These are phyloP conservation scores for Pleurotus eryngii DNA, from an alignment of 768 basidiomycete genomes.

Conservation along the genomic window DNA sequence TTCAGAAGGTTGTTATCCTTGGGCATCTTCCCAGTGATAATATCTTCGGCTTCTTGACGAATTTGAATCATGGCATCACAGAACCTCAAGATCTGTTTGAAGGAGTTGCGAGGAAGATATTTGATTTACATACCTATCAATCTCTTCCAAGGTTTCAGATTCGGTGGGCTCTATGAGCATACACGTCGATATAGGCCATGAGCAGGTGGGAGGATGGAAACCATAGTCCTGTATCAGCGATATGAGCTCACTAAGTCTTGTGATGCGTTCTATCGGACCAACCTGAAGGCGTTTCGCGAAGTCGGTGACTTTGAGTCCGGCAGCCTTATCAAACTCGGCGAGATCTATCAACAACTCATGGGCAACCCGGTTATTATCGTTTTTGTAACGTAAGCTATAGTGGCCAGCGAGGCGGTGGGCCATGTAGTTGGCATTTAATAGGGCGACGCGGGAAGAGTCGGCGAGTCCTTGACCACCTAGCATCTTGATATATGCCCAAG, in stretches of 20 bases:
- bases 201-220: slow-evolving; percentile 96
- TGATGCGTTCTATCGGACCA: slow-evolving; percentile 8
- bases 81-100: slow-evolving; percentile 52
- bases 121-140: slow-evolving; percentile 60
- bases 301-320: slow-evolving; percentile 90
- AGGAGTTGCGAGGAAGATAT: background rate
- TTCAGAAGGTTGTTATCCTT: slow-evolving; percentile 89
- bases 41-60: slow-evolving; percentile 84
- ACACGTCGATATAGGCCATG: slow-evolving; percentile 96
- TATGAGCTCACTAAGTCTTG: background rate
- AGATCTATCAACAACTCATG: slow-evolving; percentile 96
- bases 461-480: slow-evolving; percentile 90
- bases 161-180: slow-evolving; percentile 99
- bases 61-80: slow-evolving; percentile 99
- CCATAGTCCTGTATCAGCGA: slow-evolving; percentile 65
- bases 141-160: slow-evolving; percentile 89
- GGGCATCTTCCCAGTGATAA: slow-evolving; percentile 83
- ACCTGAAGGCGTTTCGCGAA: slow-evolving; percentile 96
- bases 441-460: slow-evolving; percentile 80
- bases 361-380: slow-evolving; percentile 87
- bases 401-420: slow-evolving; percentile 80
- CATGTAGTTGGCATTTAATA: slow-evolving; percentile 98
- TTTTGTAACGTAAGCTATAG: slow-evolving; percentile 88
- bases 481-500: slow-evolving; percentile 99
- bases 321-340: slow-evolving; percentile 88